Conservation (phyloP, 306 rosid species). For the Malus fusca region DNA sequence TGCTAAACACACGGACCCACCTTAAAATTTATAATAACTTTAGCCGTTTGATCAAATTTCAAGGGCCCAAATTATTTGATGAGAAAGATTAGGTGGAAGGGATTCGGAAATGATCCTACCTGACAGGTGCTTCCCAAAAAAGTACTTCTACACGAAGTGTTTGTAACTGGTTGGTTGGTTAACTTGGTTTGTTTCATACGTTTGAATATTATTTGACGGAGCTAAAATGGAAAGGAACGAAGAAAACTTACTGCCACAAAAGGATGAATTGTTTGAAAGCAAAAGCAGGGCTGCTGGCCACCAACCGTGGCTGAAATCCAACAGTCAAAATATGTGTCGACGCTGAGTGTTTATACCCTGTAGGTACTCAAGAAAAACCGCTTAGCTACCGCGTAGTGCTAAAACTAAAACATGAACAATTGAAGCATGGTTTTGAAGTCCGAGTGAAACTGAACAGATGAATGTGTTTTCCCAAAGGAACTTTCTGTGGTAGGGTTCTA, state of each 20-base stretch:
- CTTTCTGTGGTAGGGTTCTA: neutral
- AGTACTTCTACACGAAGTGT: no score
- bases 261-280: conserved; percentile 10
- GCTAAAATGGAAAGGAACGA: neutral
- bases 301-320: no score
- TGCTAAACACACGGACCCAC: no score
- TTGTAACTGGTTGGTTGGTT: neutral
- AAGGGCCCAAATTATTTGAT: rapidly evolving
- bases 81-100: rapidly evolving
- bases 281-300: neutral
- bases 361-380: no score
- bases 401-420: no score
- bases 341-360: neutral
- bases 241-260: neutral
- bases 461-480: neutral
- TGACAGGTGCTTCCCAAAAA: neutral
- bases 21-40: no score
- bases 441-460: neutral
- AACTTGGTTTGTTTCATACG: neutral
- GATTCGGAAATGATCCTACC: no score
- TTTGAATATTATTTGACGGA: neutral
- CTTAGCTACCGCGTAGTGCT: no score
- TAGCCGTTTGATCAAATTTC: no score
- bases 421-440: neutral
- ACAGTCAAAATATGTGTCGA: neutral